Base-by-base conservation (phyloP, 2,329 filamentous ascomycete species). In the Aureobasidium sp. region DNA sequence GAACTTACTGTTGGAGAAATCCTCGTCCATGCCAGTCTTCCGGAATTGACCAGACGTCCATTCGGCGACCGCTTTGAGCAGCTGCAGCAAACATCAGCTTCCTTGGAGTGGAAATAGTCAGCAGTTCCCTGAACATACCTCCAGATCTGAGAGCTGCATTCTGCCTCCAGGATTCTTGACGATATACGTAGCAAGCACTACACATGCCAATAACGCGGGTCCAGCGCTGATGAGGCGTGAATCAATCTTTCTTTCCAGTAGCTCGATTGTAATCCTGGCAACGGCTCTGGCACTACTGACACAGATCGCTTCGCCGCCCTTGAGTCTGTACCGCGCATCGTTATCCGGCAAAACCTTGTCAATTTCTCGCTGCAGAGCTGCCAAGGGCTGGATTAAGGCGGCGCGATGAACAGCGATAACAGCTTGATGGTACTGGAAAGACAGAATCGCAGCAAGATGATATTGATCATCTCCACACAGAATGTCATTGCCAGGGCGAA, bases 361-460 rank as follows among this genome's bases (percentile, higher is more conserved):
- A 9, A 61, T 61, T n/a, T 61, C 58, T 14, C 36, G 45, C n/a
- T 61, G 58, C 5, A 61, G 15, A 15, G 58, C 36, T 34, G 58
- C 39, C 8, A 45, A 20, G 2, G 58, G 58, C 29, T 61, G 58
- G 5, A 61, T 52, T 17, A 61, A 14, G 1, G 58, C 58, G n/a
- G 47, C 58, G 12, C 58, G 45, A 36, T 61, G 58, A 3, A 61
- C 58, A 5, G 58, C 58, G 25, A 61, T 61, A 15, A 61, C 48
- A 12, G 58, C 49, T 44, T 61, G 58, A 11, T 61, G 58, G n/a
- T 61, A 61, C n/a, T 61, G 58, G 8, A 61, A 52, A 31, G 58
- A 61, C 14, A 61, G 7, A 15, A 44, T 42, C 2, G 58, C 36
- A 7, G 58, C 58, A n/a, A 61, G 31, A 44, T 61, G 58, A 6